Base-by-base conservation (phyloP, 768 basidiomycete species). In the Leucogyrophana mollusca region DNA sequence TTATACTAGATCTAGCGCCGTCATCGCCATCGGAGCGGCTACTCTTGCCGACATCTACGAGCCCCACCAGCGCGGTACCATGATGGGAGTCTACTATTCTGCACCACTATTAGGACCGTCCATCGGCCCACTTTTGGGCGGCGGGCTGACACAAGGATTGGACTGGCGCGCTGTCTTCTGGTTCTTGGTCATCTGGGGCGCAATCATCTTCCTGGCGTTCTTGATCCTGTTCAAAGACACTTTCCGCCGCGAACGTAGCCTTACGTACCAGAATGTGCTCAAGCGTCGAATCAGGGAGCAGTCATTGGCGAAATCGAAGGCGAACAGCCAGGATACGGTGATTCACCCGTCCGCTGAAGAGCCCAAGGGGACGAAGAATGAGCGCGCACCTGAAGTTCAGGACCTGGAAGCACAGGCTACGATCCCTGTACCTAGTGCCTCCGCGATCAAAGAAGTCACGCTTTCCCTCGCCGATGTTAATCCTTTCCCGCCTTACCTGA, bases 111-210 rank as follows among this genome's bases (percentile, higher is more conserved):
- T 93, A 3, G 90, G 89, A 0, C 82, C 84, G 1, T 72, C 78
- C 1, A 51, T 87, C 2, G 87, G 87, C 0, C 82, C 86, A 1
- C 75, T 90, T 23, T 56, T 90, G 25, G 89, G 89, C 4, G 87
- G 90, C 1, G 77, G 66, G 0, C 69, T 91, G 3, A 83, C 88
- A 0, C 74, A 83, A 44, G 77, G 71, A 0, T 80, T 85, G 58
- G 72, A 68, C 47, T 95, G 94, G 94, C 79, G 92, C 25, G 82
- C 85, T 1, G 79, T 87, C 1, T 92, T 95, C 65, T 94, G 88
- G 80, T 91, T 94, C 60, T 72, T 94, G 27, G 72, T 78, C 2
- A 83, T 85, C 22, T 75, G 83, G 52, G 78, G 79, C 4, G 82
- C 80, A 0, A 35, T 73, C 11, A 78, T 76, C 45, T 70, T 80